Base-by-base conservation (phyloP, 306 rosid species). In the Ziziphus jujuba region DNA sequence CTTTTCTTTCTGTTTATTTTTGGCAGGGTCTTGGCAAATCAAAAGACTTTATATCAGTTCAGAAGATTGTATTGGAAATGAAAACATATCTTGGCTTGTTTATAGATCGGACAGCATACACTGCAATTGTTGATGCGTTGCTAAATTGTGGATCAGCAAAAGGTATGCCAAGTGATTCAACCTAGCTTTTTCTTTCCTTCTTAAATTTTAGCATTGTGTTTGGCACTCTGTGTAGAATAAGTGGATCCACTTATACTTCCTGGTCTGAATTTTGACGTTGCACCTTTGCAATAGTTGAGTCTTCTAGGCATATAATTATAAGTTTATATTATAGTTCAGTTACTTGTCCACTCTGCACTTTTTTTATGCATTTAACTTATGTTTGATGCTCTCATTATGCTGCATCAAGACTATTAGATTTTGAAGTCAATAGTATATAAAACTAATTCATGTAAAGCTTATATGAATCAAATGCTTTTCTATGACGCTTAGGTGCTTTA, bases 91-190 rank as follows among this genome's bases (percentile, higher is more conserved):
- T 59, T 43, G 77, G 71, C 60, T 79, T 79, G 61, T 73, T 54
- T 56, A 77, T 91, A 34, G 95, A 91, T 69, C 85, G 95, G 77
- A 91, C 91, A 24, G 95, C 95, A 75, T 91, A 87, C 85, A 91
- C 91, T 8, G 87, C 89, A 58, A 89, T 75, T 38, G 56, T 84
- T 66, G 95, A 91, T 58, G 89, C 97, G 70, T 75, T 91, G 73
- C 82, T 91, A 43, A 79, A 75, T 67, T 91, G 90, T 73, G 90
- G 84, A 62, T 80, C 92, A 56, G 48, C 77, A 34, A 82, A 77
- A 64, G 97, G 97, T 88, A 84, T 71, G 86, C 49, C 67, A 22
- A 66, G 45, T 36, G 33, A 28, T 28, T 28, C 33, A 28, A 4
- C 33, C 33, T 28, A 28, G 33, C 33, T 28, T 28, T 28, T 28